Base-by-base conservation (phyloP, 148 eudicot genomes). In the Chenopodium berlandieri region DNA sequence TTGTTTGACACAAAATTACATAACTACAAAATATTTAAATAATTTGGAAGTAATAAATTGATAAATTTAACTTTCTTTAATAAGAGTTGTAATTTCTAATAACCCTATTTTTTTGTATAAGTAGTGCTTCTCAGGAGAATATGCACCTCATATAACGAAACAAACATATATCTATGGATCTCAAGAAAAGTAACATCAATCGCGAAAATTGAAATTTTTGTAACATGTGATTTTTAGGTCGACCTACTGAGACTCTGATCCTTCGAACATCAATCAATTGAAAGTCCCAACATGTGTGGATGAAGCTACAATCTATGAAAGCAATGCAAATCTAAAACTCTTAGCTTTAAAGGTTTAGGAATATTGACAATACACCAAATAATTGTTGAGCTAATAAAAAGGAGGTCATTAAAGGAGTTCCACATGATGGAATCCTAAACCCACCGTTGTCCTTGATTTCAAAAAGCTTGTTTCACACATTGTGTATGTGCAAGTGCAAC, bases 381-480 rank as follows among this genome's bases (percentile, higher is more conserved):
- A 40, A 46, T 48, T 48, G 34, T 47, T 73, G 58, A 22, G 30
- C 75, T 22, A 37, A 40, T 1, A 20, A 46, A 71, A 40, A 44
- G 23, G 3, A 10, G 32, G 60, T 73, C 32, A 73, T 73, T 73
- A 47, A 48, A 22, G 46, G 9, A 73, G 19, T 73, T 73, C 32
- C 76, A 73, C 76, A 73, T 73, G 76, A 23, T 47, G 31, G 58
- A n/a, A 73, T 47, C 60, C 60, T 19, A 23, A 71, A 73, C 25
- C 60, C 76, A 47, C 30, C 74, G 3, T 13, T 73, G 34, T 73
- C 76, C 76, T 73, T 73, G 20, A 46, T 10, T 48, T 73, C 60
- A 73, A 8, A 47, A 73, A 73, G 34, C 76, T 73, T 73, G 75
- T n/a, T 72, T 23, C 34, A 11, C 60, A 73, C 60, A 47, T n/a